These are phyloP conservation scores for Allium fistulosum DNA, from an alignment of 106 monocot species.

Conservation along the genomic window DNA sequence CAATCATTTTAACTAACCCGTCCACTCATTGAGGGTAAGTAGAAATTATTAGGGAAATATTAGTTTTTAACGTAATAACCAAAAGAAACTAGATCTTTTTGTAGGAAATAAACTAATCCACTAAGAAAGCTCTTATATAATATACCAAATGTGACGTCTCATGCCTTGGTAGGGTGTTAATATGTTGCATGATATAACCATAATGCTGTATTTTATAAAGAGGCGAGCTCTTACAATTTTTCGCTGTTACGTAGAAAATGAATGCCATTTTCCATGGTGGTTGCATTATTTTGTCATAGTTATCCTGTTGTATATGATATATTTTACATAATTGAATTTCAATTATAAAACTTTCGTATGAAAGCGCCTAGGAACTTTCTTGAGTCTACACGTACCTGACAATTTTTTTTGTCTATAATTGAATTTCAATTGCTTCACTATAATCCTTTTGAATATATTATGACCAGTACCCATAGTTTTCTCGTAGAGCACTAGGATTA, in stretches of 20 bases:
- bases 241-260: not conserved
- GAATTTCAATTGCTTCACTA: too few species aligned
- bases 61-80: slow-evolving; percentile 14
- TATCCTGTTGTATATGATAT: not conserved
- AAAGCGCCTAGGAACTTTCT: too few species aligned
- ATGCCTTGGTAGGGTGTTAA: not conserved
- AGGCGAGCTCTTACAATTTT: not conserved
- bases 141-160: not conserved
- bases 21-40: too few species aligned
- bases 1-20: too few species aligned
- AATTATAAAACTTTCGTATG: not conserved
- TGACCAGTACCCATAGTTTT: too few species aligned
- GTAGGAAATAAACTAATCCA: slow-evolving; percentile 8
- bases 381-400: too few species aligned
- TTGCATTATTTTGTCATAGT: too few species aligned
- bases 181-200: not conserved
- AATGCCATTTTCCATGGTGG: too few species aligned
- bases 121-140: slow-evolving; percentile 8
- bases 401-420: too few species aligned
- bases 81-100: slow-evolving; percentile 35
- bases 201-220: not conserved
- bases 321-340: not conserved
- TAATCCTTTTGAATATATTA: too few species aligned
- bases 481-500: too few species aligned
- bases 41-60: not conserved